These are phyloP conservation scores for Chalciporus pseudorubinellus DNA, from an alignment of 768 basidiomycete genomes.

Conservation along the genomic window DNA sequence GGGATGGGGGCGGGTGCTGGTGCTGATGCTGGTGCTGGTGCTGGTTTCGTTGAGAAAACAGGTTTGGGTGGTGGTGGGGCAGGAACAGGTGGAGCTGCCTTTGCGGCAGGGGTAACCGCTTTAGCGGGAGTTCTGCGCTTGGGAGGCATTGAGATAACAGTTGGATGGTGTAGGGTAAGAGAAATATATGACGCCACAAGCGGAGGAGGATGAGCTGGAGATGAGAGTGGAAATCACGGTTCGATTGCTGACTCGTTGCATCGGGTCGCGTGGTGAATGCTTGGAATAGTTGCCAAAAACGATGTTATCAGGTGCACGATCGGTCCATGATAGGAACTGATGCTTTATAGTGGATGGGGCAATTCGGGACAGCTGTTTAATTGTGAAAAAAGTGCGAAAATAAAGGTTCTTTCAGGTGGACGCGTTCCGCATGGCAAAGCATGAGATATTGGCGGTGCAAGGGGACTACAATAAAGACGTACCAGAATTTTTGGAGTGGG, in stretches of 20 bases:
- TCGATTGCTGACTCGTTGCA: slow-evolving; percentile 27
- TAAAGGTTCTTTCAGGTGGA: slow-evolving; percentile 5
- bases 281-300: slow-evolving; percentile 21
- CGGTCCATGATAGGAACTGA: slow-evolving; percentile 32
- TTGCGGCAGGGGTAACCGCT: slow-evolving; percentile 8
- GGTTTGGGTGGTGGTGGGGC: slow-evolving; percentile 16
- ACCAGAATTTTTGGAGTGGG: slow-evolving; percentile 1
- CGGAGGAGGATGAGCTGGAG: background rate
- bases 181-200: slow-evolving; percentile 17
- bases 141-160: slow-evolving; percentile 23
- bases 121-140: slow-evolving; percentile 25
- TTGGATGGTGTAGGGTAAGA: background rate
- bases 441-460: background rate
- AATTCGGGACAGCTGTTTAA: slow-evolving; percentile 17
- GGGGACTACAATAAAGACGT: slow-evolving; percentile 1
- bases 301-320: slow-evolving; percentile 31
- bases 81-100: slow-evolving; percentile 12
- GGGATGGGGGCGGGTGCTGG: slow-evolving; percentile 1
- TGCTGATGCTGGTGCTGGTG: background rate
- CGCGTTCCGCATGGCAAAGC: background rate
- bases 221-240: slow-evolving; percentile 20
- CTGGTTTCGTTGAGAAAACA: slow-evolving; percentile 9
- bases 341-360: slow-evolving; percentile 18
- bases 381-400: slow-evolving; percentile 1
- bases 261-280: slow-evolving; percentile 24